Conservation (phyloP, 1,139 yeast species). For the Kodamaea derodonti region DNA sequence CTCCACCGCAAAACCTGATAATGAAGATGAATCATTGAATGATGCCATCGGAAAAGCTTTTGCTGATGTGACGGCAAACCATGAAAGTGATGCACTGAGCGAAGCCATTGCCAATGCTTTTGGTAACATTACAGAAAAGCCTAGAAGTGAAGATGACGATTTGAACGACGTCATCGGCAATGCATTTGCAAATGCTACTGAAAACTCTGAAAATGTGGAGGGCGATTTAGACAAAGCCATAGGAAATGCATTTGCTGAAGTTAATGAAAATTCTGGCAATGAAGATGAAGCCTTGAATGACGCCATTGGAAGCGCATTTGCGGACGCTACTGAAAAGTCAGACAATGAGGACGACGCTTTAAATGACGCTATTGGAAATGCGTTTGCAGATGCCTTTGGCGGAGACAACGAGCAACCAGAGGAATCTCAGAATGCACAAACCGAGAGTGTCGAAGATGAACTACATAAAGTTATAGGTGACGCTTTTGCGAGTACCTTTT, state of each 20-base stretch:
- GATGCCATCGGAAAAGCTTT: slow-evolving; percentile 14
- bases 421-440: neutral
- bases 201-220: slow-evolving; percentile 20
- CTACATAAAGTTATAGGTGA: neutral
- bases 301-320: slow-evolving; percentile 26
- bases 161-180: slow-evolving; percentile 1
- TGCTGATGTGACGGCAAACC: neutral
- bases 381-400: slow-evolving; percentile 15
- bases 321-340: slow-evolving; percentile 4
- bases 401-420: neutral
- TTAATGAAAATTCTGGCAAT: neutral
- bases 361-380: slow-evolving; percentile 25
- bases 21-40: slow-evolving; percentile 6
- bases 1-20: slow-evolving; percentile 10
- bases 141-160: too few relatives aligned
- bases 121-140: too few relatives aligned
- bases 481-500: slow-evolving; percentile 1
- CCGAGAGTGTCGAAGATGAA: slow-evolving; percentile 2
- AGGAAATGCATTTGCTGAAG: slow-evolving; percentile 20
- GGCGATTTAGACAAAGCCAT: slow-evolving; percentile 24
- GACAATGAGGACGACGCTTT: slow-evolving; percentile 13
- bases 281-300: slow-evolving; percentile 18
- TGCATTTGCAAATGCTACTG: slow-evolving; percentile 9
- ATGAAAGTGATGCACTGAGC: too few relatives aligned
- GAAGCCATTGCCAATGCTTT: slow-evolving; percentile 3